Evolutionary conservation across 345 rosid genomes (phyloP).

Genomic region (Nasturtium officinale): DNA sequence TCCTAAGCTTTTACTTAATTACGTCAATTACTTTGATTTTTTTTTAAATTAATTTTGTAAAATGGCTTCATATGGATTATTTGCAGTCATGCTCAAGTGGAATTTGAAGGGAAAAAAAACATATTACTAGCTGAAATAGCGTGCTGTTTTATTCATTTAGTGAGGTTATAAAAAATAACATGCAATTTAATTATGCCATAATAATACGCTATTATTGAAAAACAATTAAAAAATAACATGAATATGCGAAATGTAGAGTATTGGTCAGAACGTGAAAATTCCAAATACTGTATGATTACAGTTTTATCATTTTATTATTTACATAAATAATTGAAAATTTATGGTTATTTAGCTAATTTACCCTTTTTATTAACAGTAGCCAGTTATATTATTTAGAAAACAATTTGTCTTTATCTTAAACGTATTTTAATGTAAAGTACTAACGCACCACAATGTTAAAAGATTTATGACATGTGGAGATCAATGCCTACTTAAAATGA

Average conservation of each 20-base stretch:
- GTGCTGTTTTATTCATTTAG: neutral
- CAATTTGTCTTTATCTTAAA: neutral
- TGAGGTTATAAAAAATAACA: neutral
- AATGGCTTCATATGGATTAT: neutral
- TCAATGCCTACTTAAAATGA: conserved; percentile 23
- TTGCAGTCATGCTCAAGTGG: neutral
- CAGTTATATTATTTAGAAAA: neutral
- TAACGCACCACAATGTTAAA: conserved; percentile 10
- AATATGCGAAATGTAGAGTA: neutral
- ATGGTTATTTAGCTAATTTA: neutral
- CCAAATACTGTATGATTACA: neutral
- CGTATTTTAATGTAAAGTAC: neutral
- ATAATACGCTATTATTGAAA: too few relatives aligned
- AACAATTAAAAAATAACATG: neutral
- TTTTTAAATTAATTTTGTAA: too few relatives aligned
- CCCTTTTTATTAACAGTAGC: neutral
- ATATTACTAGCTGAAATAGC: neutral
- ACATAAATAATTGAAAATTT: too few relatives aligned
- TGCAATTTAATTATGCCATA: too few relatives aligned
- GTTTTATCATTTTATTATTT: neutral
- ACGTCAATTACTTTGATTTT: too few relatives aligned
- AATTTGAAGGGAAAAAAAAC: neutral
- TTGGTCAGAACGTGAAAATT: neutral
- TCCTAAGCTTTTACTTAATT: neutral
- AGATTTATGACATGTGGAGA: neutral